Evolutionary conservation across 2,329 filamentous ascomycete genomes (phyloP), one percentile per base, ranked within the genome.

Genomic region (Aspergillus puulaauensis): DNA sequence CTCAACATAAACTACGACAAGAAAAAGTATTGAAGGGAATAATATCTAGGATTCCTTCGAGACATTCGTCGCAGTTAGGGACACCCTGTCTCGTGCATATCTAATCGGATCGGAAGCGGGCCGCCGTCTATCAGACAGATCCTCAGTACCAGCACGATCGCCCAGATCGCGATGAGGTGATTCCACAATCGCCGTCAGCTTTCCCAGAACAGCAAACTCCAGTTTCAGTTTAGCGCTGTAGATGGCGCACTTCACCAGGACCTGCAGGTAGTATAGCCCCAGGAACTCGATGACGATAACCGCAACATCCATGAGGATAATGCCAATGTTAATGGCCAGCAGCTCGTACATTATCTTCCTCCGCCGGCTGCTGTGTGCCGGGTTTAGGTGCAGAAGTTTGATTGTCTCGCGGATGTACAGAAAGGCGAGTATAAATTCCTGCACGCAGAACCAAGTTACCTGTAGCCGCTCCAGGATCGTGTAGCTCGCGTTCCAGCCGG

Each of bases 371-470:
- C n/a, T 12, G 15, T 27, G 31, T 2, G 21, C 4, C 1, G 23
- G 6, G 12, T 15, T 9, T 1, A 46, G 11, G 1, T 6, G 17
- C 12, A 39, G 21, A 3, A 46, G 24, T 11, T 15, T n/a, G 27
- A 46, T 9, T 1, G 24, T 23, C 27, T 45, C 15, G 41, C n/a
- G 15, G 27, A 46, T 53, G 6, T 46, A 53, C 3, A 46, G 14
- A 4, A 1, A 2, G 2, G 51, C 45, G 6, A 53, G 45, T 0
- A 45, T 1, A 4, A 17, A 15, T 15, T 53, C 51, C 23, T 53
- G 51, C n/a, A 37, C 17, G 54, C 69, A 68, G n/a, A 66, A 64
- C 39, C 73, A 64, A 40, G 62, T 68, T 49, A 71, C 67, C 62
- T 76, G 62, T 44, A 43, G 19, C 68, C 56, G 27, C 9, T 31